Percentiles rank a stretch among this genome's conserved stretches.
These are phyloP conservation scores for Penicillium verhagenii DNA, from an alignment of 495 filamentous ascomycete species.

Conservation along the genomic window DNA sequence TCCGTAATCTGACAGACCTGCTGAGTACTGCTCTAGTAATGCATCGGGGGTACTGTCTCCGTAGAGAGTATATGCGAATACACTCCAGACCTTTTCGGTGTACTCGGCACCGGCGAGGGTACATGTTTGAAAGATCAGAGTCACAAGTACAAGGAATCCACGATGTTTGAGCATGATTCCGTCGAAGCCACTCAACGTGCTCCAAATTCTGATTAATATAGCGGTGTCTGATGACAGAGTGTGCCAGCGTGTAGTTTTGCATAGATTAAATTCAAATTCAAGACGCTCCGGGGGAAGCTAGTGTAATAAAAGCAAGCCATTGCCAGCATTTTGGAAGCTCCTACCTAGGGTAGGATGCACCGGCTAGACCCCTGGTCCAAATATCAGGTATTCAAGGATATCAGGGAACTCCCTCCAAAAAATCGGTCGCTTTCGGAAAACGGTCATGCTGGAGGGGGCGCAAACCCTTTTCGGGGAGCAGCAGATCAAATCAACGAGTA, in stretches of 20 bases:
- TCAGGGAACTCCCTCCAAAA: constrained; percentile 6
- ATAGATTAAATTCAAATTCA: neutral
- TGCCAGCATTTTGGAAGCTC: neutral
- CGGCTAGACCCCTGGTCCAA: constrained; percentile 18
- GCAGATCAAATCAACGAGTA: neutral
- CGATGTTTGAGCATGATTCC: neutral
- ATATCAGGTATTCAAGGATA: constrained; percentile 6
- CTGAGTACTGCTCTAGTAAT: constrained; percentile 38
- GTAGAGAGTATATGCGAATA: constrained; percentile 70
- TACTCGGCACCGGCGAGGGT: neutral
- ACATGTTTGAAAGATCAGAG: neutral
- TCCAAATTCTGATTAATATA: neutral
- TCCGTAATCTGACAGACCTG: constrained; percentile 63
- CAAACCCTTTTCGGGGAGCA: neutral
- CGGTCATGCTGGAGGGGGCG: neutral
- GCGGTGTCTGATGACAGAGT: neutral
- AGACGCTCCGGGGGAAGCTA: neutral
- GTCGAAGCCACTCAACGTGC: neutral
- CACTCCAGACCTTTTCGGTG: constrained; percentile 60
- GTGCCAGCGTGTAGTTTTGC: neutral
- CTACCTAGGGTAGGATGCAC: constrained; percentile 3
- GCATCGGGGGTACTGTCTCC: constrained; percentile 70
- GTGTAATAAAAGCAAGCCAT: constrained; percentile 6
- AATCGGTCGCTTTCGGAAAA: constrained; percentile 17
- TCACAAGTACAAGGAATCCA: neutral